Conservation (phyloP, 2,329 filamentous ascomycete genomes). For the Ceratocystis eucalypticola region DNA sequence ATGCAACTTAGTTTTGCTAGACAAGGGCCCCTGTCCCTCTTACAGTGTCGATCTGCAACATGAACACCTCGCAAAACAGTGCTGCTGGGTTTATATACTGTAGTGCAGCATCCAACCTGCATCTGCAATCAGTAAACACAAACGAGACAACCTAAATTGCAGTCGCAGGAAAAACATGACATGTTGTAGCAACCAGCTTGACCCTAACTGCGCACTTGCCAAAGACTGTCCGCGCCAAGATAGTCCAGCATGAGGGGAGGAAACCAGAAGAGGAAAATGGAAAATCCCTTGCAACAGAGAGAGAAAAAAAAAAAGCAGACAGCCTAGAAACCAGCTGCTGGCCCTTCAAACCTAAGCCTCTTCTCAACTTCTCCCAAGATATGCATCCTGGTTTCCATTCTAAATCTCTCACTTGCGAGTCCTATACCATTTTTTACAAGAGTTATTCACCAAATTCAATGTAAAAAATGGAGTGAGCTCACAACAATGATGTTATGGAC, state of each 20-base stretch:
- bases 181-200: neutral
- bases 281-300: neutral
- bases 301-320: neutral
- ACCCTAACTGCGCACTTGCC: neutral
- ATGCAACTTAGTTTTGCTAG: slow-evolving; percentile 1
- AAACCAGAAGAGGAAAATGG: neutral
- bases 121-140: slow-evolving; percentile 5
- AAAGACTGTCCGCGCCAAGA: neutral
- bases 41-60: slow-evolving; percentile 6
- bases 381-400: neutral
- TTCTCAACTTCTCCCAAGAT: neutral
- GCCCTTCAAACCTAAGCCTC: neutral
- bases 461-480: neutral
- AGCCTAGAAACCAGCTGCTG: neutral
- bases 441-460: neutral
- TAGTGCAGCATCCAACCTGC: neutral
- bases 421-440: neutral
- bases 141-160: slow-evolving; percentile 10
- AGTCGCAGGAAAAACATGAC: neutral
- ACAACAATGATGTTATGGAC: neutral
- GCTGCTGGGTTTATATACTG: neutral
- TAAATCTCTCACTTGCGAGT: neutral
- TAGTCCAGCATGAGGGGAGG: neutral
- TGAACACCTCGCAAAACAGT: neutral
- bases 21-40: neutral